phyloP scores from a whole-genome alignment of 2,329 filamentous ascomycete genomes.

The Colletotrichum sp. region DNA sequence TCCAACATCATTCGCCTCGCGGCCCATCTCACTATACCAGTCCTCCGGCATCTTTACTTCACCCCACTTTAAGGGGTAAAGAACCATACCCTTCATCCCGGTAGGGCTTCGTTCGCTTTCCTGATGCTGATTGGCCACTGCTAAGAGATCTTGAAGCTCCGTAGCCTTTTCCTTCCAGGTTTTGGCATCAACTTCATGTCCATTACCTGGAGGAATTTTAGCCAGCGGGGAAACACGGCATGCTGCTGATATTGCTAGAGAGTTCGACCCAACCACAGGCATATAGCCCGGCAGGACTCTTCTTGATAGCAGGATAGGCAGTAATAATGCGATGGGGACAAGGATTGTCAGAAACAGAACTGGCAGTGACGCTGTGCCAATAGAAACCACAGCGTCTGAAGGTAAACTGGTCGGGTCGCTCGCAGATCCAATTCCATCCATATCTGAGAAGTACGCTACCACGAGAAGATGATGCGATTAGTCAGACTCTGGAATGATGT shows the following conservation, averaged over 20 bases:
- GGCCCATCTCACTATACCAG: too few species aligned
- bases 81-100: too few species aligned
- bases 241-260: background rate
- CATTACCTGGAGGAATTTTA: rapidly evolving
- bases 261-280: background rate
- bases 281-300: background rate
- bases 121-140: too few species aligned
- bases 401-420: background rate
- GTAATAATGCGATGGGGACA: background rate
- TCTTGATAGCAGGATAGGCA: background rate
- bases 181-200: too few species aligned
- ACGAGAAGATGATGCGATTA: background rate
- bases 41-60: too few species aligned
- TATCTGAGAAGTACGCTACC: too few species aligned
- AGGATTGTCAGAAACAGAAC: background rate
- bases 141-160: too few species aligned
- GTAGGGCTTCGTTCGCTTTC: too few species aligned
- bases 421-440: background rate
- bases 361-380: background rate
- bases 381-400: background rate
- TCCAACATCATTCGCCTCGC: too few species aligned
- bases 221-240: background rate
- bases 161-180: too few species aligned
- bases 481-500: background rate
- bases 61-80: too few species aligned